These are phyloP conservation scores for Amaranthus tricolor DNA, from an alignment of 179 eudicot genomes.

Conservation along the genomic window DNA sequence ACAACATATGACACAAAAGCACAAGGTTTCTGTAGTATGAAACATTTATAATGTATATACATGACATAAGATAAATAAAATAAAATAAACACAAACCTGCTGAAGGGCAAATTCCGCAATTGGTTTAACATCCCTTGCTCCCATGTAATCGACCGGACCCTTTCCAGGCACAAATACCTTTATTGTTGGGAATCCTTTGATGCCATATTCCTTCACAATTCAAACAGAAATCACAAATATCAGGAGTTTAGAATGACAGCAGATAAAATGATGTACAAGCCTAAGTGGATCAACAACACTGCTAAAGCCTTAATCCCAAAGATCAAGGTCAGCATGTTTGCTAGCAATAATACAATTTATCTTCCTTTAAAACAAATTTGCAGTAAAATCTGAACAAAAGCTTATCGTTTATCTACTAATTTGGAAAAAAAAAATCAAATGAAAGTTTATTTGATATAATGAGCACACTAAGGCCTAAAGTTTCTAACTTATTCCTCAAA, in stretches of 20 bases:
- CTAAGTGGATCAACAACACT: not conserved
- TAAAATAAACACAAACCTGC: slow-evolving; percentile 42
- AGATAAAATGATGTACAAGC: not conserved
- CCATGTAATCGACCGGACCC: slow-evolving; percentile 71
- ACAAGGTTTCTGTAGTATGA: not conserved
- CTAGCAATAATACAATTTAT: not conserved
- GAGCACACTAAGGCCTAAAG: too few relatives aligned
- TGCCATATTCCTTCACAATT: slow-evolving; percentile 66
- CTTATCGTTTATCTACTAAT: not conserved
- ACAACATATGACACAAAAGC: not conserved
- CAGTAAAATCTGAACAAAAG: not conserved
- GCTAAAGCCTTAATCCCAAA: not conserved
- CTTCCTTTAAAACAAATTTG: not conserved
- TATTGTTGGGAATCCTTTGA: slow-evolving; percentile 79
- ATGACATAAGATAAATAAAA: not conserved
- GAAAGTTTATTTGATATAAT: too few relatives aligned
- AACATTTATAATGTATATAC: not conserved
- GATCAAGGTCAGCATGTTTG: not conserved
- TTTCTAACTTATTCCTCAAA: too few relatives aligned
- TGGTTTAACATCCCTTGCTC: slow-evolving; percentile 85
- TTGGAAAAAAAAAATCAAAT: not conserved
- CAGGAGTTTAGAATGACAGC: not conserved
- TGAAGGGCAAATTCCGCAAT: slow-evolving; percentile 67
- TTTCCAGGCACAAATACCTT: slow-evolving; percentile 85
- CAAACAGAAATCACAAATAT: slow-evolving; percentile 12